Conservation (phyloP, 345 rosid species). For the Firmiana major region DNA sequence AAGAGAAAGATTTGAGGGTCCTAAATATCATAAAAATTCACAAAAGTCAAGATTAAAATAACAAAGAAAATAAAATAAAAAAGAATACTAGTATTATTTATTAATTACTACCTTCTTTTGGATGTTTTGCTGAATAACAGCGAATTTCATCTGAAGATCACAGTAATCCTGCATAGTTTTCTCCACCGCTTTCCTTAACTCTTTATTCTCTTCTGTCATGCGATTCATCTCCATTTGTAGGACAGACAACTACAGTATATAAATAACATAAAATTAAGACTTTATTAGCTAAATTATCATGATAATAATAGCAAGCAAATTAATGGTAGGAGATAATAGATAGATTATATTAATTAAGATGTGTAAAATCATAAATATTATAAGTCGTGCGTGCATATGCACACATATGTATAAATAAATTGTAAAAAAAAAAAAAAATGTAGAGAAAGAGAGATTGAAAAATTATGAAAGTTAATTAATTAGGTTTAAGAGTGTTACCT, state of each 20-base stretch:
- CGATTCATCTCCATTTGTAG: constrained; percentile 50
- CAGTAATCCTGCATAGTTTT: constrained; percentile 50
- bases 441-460: no score
- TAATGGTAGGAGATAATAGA: no score
- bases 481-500: constrained; percentile 9
- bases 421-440: no score
- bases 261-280: background rate
- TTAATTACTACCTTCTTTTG: constrained; percentile 20
- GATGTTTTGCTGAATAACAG: constrained; percentile 37
- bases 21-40: constrained; percentile 18
- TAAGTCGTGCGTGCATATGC: no score
- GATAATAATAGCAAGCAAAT: background rate
- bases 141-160: constrained; percentile 49
- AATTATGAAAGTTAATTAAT: no score
- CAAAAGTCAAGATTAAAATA: background rate
- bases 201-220: constrained; percentile 57
- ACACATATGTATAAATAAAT: no score
- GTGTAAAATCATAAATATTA: no score
- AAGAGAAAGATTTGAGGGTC: constrained; percentile 37
- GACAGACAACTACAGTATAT: constrained; percentile 30
- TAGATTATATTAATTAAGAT: no score
- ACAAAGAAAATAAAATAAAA: background rate
- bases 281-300: background rate
- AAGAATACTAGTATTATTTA: background rate
- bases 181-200: constrained; percentile 50